Evolutionary conservation across 371 early-diverging fungal genomes (phyloP), one percentile per base, ranked within the genome.

Genomic region (Zychaea mexicana): DNA sequence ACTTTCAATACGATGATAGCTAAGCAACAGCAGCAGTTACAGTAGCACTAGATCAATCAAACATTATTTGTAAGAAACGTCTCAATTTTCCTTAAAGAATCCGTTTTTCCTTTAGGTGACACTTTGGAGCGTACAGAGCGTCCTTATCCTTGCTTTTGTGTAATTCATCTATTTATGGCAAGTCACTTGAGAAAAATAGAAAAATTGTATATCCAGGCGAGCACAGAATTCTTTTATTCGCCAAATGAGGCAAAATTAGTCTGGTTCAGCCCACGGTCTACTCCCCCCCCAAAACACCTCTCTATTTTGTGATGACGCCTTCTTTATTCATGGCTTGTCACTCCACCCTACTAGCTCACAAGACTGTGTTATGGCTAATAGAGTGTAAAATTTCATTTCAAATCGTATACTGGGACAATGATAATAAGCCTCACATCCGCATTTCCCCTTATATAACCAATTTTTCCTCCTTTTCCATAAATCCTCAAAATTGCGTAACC

Each of bases 161-260:
- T 49, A 49, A 49, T 49, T 22, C 21, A 24, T 4, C 49, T 49
- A 28, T 17, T 24, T 24, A 24, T 49, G 49, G 49, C 21, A 49
- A 49, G 49, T 49, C 49, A 49, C 22, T 49, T 49, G 49, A 49
- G 49, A 10, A 49, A 49, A 49, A 49, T 49, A 24, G 49, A 49
- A 49, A 24, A 24, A 49, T 22, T 49, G 49, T 9, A 49, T 13
- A 49, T 49, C 49, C 49, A 12, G 24, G 26, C 49, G 49, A 49
- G 49, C 49, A 49, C 49, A 49, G 49, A 49, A 49, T 49, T 49
- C 49, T 49, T 49, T 49, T 49, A 17, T 22, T 22, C 24, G 5
- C 49, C 24, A 49, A 24, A 49, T 49, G n/a, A 22, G 22, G 49
- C 24, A 49, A 49, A 49, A 49, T 49, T 49, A 49, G 49, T 49